Percentiles rank a stretch among this genome's conserved stretches.
Conservation (phyloP, 495 filamentous ascomycete species). For the Chaetomidium leptoderma region DNA sequence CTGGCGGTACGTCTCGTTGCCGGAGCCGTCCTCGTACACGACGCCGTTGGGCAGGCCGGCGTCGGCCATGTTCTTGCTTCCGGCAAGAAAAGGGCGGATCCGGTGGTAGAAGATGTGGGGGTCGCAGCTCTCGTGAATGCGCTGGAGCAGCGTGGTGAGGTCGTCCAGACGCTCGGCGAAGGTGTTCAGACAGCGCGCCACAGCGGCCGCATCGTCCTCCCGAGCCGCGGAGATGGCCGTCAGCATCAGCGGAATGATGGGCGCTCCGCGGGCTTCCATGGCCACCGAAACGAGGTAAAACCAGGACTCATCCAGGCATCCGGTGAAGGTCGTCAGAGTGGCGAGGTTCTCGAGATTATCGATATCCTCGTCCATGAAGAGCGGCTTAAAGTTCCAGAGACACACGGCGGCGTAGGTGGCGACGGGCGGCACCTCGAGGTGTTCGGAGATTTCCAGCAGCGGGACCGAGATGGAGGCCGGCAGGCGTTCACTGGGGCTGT, state of each 20-base stretch:
- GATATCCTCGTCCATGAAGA: constrained; percentile 74
- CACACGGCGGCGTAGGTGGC: constrained; percentile 90
- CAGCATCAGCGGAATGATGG: constrained; percentile 85
- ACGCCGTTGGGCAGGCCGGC: constrained; percentile 86
- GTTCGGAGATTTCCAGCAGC: constrained; percentile 68
- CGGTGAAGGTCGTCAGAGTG: constrained; percentile 87
- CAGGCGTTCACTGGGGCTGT: constrained; percentile 73
- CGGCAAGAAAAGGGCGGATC: constrained; percentile 90
- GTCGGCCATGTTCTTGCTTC: constrained; percentile 93
- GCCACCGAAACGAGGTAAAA: constrained; percentile 94
- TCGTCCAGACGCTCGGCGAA: constrained; percentile 89
- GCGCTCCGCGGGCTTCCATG: constrained; percentile 87
- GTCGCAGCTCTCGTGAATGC: constrained; percentile 91
- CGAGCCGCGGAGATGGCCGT: constrained; percentile 80
- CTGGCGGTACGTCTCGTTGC: constrained; percentile 68
- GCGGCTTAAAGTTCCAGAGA: constrained; percentile 93
- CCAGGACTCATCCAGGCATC: constrained; percentile 94
- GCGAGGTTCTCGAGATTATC: constrained; percentile 80
- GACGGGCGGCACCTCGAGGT: constrained; percentile 85
- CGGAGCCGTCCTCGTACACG: constrained; percentile 76
- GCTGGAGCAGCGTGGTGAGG: constrained; percentile 64
- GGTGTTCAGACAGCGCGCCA: constrained; percentile 66
- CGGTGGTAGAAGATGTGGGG: constrained; percentile 90
- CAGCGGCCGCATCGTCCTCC: constrained; percentile 59
- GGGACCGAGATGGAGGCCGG: constrained; percentile 82